Evolutionary conservation across 768 basidiomycete species (phyloP).

Genomic region (Daedaleopsis sinensis): DNA sequence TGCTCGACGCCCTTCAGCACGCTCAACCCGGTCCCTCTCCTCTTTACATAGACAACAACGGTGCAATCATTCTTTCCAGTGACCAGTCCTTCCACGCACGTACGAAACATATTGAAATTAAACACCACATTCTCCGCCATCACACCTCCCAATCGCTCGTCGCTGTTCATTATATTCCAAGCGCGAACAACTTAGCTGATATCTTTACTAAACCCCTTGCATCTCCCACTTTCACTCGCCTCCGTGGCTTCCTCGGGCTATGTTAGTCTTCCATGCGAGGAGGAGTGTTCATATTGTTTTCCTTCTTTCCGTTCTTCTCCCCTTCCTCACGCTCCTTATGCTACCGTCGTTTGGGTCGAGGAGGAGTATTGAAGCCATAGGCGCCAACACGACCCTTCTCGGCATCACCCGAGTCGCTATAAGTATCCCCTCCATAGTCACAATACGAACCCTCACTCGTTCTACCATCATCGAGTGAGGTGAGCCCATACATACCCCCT

Average conservation of each 20-base stretch:
- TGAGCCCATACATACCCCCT: too few relatives aligned
- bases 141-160: slow-evolving; percentile 29
- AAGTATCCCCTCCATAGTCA: too few relatives aligned
- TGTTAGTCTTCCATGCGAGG: slow-evolving; percentile 16
- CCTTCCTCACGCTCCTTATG: too few relatives aligned
- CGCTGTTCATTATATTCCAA: slow-evolving; percentile 6
- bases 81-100: slow-evolving; percentile 26
- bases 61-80: slow-evolving; percentile 36
- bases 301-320: too few relatives aligned
- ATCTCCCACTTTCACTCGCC: slow-evolving; percentile 14
- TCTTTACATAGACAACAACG: slow-evolving; percentile 39
- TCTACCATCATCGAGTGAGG: too few relatives aligned
- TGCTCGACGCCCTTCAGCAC: slow-evolving; percentile 26
- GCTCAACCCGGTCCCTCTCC: slow-evolving; percentile 15
- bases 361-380: too few relatives aligned
- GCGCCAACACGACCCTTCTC: too few relatives aligned
- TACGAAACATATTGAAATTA: slow-evolving; percentile 43
- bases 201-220: slow-evolving; percentile 44
- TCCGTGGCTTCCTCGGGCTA: slow-evolving; percentile 26
- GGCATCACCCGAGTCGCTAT: too few relatives aligned
- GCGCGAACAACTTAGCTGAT: slow-evolving; percentile 40
- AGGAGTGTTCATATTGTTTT: too few relatives aligned
- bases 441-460: too few relatives aligned
- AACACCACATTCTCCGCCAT: too few relatives aligned
- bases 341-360: too few relatives aligned